Evolutionary conservation across 768 basidiomycete species (phyloP).

Genomic region (Peribolospora baueri): DNA sequence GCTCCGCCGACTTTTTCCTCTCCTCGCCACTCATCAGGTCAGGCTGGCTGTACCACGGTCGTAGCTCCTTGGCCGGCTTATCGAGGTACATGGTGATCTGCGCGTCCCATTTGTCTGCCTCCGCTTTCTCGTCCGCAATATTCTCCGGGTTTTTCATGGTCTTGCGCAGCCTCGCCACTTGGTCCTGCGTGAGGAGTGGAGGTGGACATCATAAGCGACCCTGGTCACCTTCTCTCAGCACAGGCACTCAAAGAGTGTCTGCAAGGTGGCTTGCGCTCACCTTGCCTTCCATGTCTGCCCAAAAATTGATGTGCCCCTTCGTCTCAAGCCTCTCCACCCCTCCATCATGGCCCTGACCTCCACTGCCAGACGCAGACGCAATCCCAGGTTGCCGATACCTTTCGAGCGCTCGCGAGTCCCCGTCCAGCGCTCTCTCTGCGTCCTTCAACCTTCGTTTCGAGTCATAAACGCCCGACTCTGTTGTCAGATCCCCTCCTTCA

Average conservation of each 20-base stretch:
- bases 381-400: neutral
- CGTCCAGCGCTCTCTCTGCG: neutral
- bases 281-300: constrained; percentile 18
- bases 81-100: constrained; percentile 21
- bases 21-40: constrained; percentile 17
- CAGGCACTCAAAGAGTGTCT: neutral
- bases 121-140: constrained; percentile 14
- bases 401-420: neutral
- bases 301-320: constrained; percentile 19
- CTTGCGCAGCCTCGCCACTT: neutral
- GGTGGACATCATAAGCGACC: neutral
- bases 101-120: constrained; percentile 15
- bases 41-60: constrained; percentile 20
- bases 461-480: constrained; percentile 2
- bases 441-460: constrained; percentile 1
- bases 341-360: neutral
- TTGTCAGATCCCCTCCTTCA: constrained; percentile 1
- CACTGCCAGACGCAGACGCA: neutral
- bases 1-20: constrained; percentile 16
- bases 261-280: constrained; percentile 8
- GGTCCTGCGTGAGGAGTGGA: neutral
- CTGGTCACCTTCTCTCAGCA: neutral
- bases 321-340: neutral
- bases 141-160: constrained; percentile 7
- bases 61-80: constrained; percentile 18